These are phyloP conservation scores for Penicillium silybi DNA, from an alignment of 495 filamentous ascomycete genomes.

Conservation along the genomic window DNA sequence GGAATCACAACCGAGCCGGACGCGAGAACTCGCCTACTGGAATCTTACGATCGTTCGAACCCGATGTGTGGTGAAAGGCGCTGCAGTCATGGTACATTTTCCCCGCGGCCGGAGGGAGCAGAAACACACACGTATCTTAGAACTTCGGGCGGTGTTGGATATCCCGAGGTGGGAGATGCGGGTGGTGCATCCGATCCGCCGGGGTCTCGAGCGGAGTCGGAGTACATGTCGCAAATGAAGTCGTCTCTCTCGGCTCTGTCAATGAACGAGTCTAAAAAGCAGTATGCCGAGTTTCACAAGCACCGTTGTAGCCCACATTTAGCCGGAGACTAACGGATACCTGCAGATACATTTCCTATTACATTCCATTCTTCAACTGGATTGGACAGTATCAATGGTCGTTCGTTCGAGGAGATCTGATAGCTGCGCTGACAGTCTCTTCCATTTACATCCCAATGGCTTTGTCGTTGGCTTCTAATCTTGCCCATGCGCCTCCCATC, in stretches of 20 bases:
- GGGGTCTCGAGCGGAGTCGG: slow-evolving; percentile 25
- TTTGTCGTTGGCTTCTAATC: slow-evolving; percentile 86
- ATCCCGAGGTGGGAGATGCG: slow-evolving; percentile 10
- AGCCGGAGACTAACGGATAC: slow-evolving; percentile 15
- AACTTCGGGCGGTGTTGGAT: slow-evolving; percentile 12
- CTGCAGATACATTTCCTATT: slow-evolving; percentile 84
- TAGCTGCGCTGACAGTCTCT: slow-evolving; percentile 83
- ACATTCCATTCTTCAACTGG: slow-evolving; percentile 89
- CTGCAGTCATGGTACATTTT: slow-evolving; percentile 79
- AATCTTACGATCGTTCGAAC: slow-evolving; percentile 33
- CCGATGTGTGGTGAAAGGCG: slow-evolving; percentile 39
- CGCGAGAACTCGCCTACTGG: slow-evolving; percentile 34
- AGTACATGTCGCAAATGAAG: slow-evolving; percentile 33
- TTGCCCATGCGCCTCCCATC: slow-evolving; percentile 89
- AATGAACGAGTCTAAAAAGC: slow-evolving; percentile 30
- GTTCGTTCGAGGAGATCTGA: slow-evolving; percentile 79
- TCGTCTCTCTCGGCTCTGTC: slow-evolving; percentile 24
- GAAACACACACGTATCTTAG: slow-evolving; percentile 36
- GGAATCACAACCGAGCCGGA: slow-evolving; percentile 21
- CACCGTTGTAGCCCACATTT: not conserved
- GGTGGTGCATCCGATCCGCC: slow-evolving; percentile 9
- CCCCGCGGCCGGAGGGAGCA: slow-evolving; percentile 55
- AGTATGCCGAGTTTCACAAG: slow-evolving; percentile 23
- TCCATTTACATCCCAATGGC: slow-evolving; percentile 99
- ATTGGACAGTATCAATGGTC: slow-evolving; percentile 75